Evolutionary conservation across 2,329 filamentous ascomycete genomes (phyloP).

Genomic region (Stagonosporopsis vannaccii): DNA sequence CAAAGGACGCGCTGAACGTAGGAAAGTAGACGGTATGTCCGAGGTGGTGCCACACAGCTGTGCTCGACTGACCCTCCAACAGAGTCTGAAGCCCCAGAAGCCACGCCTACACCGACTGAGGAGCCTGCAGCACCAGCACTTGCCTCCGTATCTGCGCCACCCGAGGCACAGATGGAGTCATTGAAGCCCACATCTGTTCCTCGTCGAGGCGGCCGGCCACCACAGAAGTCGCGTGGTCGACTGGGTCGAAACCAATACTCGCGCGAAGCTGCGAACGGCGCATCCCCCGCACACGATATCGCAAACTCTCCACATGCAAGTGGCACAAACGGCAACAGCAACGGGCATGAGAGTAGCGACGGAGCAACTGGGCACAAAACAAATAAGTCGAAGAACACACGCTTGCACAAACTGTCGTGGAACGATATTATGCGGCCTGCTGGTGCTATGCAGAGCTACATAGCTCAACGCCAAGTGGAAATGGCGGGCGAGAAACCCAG

Average conservation of each 20-base stretch:
- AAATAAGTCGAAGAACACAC: slow-evolving; percentile 66
- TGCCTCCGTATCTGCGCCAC: slow-evolving; percentile 33
- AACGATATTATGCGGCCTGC: slow-evolving; percentile 87
- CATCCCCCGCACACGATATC: slow-evolving; percentile 40
- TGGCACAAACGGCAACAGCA: slow-evolving; percentile 42
- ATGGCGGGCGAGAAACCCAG: slow-evolving; percentile 68
- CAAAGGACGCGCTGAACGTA: slow-evolving; percentile 81
- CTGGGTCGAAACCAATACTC: slow-evolving; percentile 51
- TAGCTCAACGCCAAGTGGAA: slow-evolving; percentile 86
- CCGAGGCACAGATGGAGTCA: slow-evolving; percentile 35
- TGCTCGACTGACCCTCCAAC: slow-evolving; percentile 27
- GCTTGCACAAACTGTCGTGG: slow-evolving; percentile 73
- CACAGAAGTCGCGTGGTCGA: slow-evolving; percentile 42
- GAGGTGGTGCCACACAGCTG: slow-evolving; percentile 12
- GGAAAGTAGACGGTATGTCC: slow-evolving; percentile 77
- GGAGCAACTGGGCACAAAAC: slow-evolving; percentile 63
- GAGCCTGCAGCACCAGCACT: slow-evolving; percentile 33
- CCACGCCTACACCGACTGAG: slow-evolving; percentile 35
- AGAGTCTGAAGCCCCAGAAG: slow-evolving; percentile 42
- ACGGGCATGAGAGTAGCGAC: slow-evolving; percentile 61
- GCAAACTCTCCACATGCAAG: slow-evolving; percentile 43
- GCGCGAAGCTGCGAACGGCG: slow-evolving; percentile 44
- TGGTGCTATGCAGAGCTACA: slow-evolving; percentile 85
- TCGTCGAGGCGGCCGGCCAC: slow-evolving; percentile 46
- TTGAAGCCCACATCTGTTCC: slow-evolving; percentile 38